Evolutionary conservation across 257 asterid species (phyloP).

Genomic region (Fraxinus cuspidata): DNA sequence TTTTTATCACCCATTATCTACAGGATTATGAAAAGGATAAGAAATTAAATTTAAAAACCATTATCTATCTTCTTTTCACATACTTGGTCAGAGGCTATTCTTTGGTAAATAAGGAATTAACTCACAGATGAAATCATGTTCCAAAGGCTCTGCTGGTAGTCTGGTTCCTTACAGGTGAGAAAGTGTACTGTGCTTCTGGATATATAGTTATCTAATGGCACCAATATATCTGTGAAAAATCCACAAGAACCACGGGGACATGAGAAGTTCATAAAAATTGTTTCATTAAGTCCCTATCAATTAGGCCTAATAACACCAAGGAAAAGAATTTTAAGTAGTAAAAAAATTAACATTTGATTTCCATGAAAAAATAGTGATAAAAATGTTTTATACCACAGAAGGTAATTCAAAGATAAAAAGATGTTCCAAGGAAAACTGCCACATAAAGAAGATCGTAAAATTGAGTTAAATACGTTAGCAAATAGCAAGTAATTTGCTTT

Average conservation of each 20-base stretch:
- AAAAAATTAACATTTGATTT: not conserved
- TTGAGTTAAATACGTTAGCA: not conserved
- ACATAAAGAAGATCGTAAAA: not conserved
- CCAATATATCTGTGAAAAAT: slow-evolving; percentile 74
- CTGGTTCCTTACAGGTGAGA: slow-evolving; percentile 89
- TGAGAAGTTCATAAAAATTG: slow-evolving; percentile 14
- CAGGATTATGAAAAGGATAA: slow-evolving; percentile 24
- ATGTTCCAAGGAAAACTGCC: not conserved
- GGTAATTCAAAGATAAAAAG: not conserved
- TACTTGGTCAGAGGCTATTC: not conserved
- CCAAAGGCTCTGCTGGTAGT: slow-evolving; percentile 99
- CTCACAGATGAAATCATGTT: slow-evolving; percentile 87
- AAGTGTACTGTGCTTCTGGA: slow-evolving; percentile 89
- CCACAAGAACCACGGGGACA: slow-evolving; percentile 12
- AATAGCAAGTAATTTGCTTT: not conserved
- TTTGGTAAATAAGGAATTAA: slow-evolving; percentile 20
- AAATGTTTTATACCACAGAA: not conserved
- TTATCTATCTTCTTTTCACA: slow-evolving; percentile 3
- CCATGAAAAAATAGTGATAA: not conserved
- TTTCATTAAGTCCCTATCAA: not conserved
- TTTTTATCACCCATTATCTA: slow-evolving; percentile 89
- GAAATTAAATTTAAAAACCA: not conserved
- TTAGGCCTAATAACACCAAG: not conserved
- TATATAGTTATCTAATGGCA: slow-evolving; percentile 91
- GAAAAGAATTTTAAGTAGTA: not conserved